These are phyloP conservation scores for Citrullus mucosospermus DNA, from an alignment of 306 rosid species.

Conservation along the genomic window DNA sequence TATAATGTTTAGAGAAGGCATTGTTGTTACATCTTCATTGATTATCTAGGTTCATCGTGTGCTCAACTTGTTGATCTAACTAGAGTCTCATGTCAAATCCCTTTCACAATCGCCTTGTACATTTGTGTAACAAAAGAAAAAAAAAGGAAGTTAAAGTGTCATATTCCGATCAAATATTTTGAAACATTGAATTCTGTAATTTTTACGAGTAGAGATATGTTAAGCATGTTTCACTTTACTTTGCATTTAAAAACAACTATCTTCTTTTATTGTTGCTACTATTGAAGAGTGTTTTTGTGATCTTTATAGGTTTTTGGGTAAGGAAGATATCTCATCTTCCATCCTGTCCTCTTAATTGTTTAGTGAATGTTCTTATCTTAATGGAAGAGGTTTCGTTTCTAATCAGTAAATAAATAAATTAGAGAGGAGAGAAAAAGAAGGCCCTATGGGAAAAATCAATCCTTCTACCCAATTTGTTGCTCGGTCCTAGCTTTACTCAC, in stretches of 20 bases:
- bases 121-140: neutral
- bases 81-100: neutral
- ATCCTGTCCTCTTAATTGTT: neutral
- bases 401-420: constrained; percentile 1
- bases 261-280: neutral
- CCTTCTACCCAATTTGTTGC: constrained; percentile 10
- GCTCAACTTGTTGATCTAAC: neutral
- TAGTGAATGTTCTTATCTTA: neutral
- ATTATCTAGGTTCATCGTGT: neutral
- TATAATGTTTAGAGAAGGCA: neutral
- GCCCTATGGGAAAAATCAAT: neutral
- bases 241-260: neutral
- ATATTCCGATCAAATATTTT: neutral
- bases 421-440: neutral
- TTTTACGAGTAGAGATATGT: neutral
- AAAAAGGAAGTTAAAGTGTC: neutral
- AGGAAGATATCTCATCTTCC: constrained; percentile 1
- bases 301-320: neutral
- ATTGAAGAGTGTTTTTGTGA: neutral
- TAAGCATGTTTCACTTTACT: neutral
- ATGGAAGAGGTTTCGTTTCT: neutral
- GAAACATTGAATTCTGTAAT: neutral
- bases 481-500: constrained; percentile 9
- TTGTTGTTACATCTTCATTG: neutral
- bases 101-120: neutral